Percentiles rank a stretch among this genome's conserved stretches.
Conservation (phyloP, 257 asterid species). For the Salvia rosmarinus region DNA sequence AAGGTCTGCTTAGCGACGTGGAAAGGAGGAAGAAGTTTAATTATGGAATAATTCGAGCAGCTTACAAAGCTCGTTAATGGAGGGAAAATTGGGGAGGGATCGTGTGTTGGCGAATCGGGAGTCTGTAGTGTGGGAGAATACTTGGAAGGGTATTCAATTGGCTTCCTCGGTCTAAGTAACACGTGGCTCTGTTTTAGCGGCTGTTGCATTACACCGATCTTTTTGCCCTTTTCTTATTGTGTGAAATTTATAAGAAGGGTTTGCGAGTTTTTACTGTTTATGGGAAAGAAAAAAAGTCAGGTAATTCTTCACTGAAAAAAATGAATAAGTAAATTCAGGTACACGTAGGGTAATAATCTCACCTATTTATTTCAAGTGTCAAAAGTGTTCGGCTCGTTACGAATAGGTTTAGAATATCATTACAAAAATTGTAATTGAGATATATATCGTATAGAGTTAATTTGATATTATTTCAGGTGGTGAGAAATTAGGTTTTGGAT, state of each 20-base stretch:
- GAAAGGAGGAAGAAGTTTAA: slow-evolving; percentile 1
- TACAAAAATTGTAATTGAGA: too few relatives aligned
- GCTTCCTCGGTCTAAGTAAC: slow-evolving; percentile 23
- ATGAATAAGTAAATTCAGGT: too few relatives aligned
- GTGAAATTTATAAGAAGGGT: too few relatives aligned
- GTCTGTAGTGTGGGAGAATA: slow-evolving; percentile 23
- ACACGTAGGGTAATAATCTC: too few relatives aligned
- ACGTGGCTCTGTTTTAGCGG: slow-evolving; percentile 42
- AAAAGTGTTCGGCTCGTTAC: too few relatives aligned
- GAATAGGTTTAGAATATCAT: too few relatives aligned
- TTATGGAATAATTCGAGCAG: slow-evolving; percentile 25
- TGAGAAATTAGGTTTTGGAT: too few relatives aligned
- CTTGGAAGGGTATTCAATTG: slow-evolving; percentile 36
- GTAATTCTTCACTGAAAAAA: too few relatives aligned
- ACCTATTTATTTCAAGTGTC: too few relatives aligned
- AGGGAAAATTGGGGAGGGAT: slow-evolving; percentile 44
- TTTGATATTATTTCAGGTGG: too few relatives aligned
- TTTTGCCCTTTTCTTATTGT: background rate
- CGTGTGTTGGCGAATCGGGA: slow-evolving; percentile 42
- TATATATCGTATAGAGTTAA: too few relatives aligned
- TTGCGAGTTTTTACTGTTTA: background rate
- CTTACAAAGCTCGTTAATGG: slow-evolving; percentile 41
- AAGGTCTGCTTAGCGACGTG: slow-evolving; percentile 18
- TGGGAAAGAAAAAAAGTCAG: background rate
- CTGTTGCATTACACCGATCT: background rate